Percentiles rank a stretch among this genome's conserved stretches.
phyloP scores from a whole-genome alignment of 225 moss, liverwort and hornwort genomes.

The Neckera pumila region DNA sequence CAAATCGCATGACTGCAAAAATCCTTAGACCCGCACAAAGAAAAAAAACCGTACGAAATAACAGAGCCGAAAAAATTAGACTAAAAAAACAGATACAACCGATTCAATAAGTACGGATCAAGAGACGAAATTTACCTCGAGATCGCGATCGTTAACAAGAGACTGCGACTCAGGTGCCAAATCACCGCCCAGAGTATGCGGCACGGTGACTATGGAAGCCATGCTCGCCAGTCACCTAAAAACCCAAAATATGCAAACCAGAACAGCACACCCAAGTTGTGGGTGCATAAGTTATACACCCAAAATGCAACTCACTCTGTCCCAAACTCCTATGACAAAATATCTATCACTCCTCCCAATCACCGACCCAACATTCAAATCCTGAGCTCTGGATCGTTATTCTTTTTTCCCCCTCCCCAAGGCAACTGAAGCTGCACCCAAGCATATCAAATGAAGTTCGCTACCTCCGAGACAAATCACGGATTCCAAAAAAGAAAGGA shows the following conservation, averaged over 20 bases:
- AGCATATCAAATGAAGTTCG: not conserved
- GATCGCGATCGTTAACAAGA: constrained; percentile 14
- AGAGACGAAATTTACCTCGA: constrained; percentile 15
- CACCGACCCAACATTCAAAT: not conserved
- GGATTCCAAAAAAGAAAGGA: too few species aligned
- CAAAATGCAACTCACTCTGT: not conserved
- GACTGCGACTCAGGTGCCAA: constrained; percentile 15
- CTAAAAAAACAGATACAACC: not conserved
- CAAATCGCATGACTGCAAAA: not conserved
- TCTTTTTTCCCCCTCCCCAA: not conserved
- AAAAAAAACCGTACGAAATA: not conserved
- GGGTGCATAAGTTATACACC: not conserved
- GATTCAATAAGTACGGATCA: not conserved
- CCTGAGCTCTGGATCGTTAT: not conserved
- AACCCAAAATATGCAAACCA: not conserved
- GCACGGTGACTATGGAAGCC: constrained; percentile 29
- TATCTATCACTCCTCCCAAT: not conserved
- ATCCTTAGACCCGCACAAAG: not conserved
- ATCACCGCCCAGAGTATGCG: constrained; percentile 17
- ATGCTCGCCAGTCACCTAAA: not conserved
- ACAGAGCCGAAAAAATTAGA: not conserved
- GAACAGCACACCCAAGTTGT: not conserved
- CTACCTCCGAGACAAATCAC: not conserved
- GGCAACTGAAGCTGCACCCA: not conserved
- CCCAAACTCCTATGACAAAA: not conserved